These are phyloP conservation scores for Chlorociboria aeruginascens DNA, from an alignment of 495 filamentous ascomycete genomes.

Conservation along the genomic window DNA sequence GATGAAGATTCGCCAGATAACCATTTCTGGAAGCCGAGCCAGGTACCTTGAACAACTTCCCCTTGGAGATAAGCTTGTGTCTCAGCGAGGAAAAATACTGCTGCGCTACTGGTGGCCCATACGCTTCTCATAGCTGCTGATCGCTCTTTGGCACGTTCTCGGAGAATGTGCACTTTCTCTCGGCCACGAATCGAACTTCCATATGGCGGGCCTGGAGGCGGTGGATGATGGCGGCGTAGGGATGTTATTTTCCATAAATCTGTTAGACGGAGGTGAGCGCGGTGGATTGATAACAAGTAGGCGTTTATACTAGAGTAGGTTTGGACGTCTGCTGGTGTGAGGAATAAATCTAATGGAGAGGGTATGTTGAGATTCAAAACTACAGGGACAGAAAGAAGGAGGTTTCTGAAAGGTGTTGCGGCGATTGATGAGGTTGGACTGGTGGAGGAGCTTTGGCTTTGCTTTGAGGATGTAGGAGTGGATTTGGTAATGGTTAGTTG, in stretches of 20 bases:
- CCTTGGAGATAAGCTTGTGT: slow-evolving; percentile 79
- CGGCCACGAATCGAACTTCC: slow-evolving; percentile 47
- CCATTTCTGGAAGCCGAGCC: slow-evolving; percentile 49
- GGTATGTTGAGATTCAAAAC: slow-evolving; percentile 58
- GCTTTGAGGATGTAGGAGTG: slow-evolving; percentile 21
- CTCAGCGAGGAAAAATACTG: slow-evolving; percentile 78
- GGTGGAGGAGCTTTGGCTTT: slow-evolving; percentile 3
- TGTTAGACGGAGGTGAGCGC: slow-evolving; percentile 69
- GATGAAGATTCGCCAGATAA: slow-evolving; percentile 15
- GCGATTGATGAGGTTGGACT: slow-evolving; percentile 17
- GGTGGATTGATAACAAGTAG: slow-evolving; percentile 73
- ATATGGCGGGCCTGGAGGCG: slow-evolving; percentile 50
- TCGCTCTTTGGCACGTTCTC: slow-evolving; percentile 46
- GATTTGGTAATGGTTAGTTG: slow-evolving; percentile 48
- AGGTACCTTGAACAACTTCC: slow-evolving; percentile 72
- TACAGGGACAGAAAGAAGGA: slow-evolving; percentile 70
- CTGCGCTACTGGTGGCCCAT: slow-evolving; percentile 49
- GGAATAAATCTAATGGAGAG: slow-evolving; percentile 78
- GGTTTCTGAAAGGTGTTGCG: slow-evolving; percentile 55
- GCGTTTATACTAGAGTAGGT: slow-evolving; percentile 74
- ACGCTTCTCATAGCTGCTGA: slow-evolving; percentile 56
- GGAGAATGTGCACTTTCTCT: slow-evolving; percentile 39
- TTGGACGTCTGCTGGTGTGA: slow-evolving; percentile 59
- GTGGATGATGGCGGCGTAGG: slow-evolving; percentile 62
- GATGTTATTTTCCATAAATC: slow-evolving; percentile 74